Percentiles rank a stretch among this genome's conserved stretches.
Evolutionary conservation across 306 rosid species (phyloP).

Genomic region (Luffa acutangula): DNA sequence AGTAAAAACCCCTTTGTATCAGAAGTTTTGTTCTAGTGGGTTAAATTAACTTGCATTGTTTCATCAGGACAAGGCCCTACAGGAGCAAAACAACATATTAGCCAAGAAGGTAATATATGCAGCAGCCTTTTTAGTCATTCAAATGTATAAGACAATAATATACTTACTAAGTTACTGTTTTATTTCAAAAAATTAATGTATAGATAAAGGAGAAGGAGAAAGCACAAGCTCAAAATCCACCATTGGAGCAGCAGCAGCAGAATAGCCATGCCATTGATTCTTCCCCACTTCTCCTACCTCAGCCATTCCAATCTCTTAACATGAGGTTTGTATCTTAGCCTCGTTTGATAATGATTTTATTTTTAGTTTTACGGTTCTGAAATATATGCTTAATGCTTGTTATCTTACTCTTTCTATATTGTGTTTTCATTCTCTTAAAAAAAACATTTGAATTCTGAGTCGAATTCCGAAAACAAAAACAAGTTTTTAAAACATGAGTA

Average conservation of each 20-base stretch:
- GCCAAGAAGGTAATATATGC: conserved; percentile 35
- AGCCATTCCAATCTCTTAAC: conserved; percentile 28
- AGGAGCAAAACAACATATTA: conserved; percentile 59
- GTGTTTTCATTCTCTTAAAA: too few relatives aligned
- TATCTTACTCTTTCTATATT: too few relatives aligned
- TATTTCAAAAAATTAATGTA: not conserved
- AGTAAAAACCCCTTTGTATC: not conserved
- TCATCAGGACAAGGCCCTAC: conserved; percentile 59
- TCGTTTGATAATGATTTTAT: too few relatives aligned
- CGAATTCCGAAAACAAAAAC: too few relatives aligned
- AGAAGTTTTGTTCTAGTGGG: not conserved
- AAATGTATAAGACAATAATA: not conserved
- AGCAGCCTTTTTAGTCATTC: too few relatives aligned
- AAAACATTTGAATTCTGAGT: too few relatives aligned
- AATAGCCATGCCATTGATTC: conserved; percentile 13
- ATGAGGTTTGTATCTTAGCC: conserved; percentile 28
- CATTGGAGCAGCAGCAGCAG: conserved; percentile 16
- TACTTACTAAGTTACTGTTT: not conserved
- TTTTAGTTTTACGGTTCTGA: too few relatives aligned
- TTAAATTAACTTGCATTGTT: not conserved
- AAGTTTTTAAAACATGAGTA: too few relatives aligned
- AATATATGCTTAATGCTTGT: too few relatives aligned
- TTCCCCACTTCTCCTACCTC: conserved; percentile 17
- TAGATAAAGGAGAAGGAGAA: conserved; percentile 73
- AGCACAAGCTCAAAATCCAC: conserved; percentile 21